These are phyloP conservation scores for Bodo saltans DNA, from an alignment of 78 protist species.

Conservation along the genomic window DNA sequence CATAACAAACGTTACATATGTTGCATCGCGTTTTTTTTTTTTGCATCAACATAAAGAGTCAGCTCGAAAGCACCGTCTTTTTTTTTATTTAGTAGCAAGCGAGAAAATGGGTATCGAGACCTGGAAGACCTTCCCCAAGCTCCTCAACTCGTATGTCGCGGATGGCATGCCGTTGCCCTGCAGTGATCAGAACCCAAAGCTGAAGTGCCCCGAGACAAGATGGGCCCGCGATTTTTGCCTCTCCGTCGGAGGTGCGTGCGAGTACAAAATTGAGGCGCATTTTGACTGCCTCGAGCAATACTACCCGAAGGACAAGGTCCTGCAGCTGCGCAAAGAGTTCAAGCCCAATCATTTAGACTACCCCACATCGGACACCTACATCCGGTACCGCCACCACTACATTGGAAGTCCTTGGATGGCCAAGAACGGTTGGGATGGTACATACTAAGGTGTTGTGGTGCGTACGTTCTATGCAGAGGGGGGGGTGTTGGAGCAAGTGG, in stretches of 20 bases:
- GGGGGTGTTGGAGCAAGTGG: too few relatives aligned
- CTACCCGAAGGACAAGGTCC: conserved; percentile 23
- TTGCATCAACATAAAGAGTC: too few relatives aligned
- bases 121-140: not conserved
- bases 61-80: too few relatives aligned
- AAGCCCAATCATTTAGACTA: not conserved
- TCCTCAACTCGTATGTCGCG: not conserved
- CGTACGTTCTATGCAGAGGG: too few relatives aligned
- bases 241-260: not conserved
- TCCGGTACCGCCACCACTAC: not conserved
- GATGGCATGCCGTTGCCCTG: not conserved
- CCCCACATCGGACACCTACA: not conserved
- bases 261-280: conserved; percentile 27
- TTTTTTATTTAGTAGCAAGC: too few relatives aligned
- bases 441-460: too few relatives aligned
- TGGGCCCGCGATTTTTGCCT: conserved; percentile 4
- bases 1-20: too few relatives aligned
- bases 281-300: conserved; percentile 27
- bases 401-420: not conserved
- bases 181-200: conserved; percentile 5
- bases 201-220: conserved; percentile 22
- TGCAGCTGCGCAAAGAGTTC: conserved; percentile 2
- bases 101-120: not conserved
- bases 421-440: not conserved
- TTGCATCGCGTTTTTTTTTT: too few relatives aligned